phyloP scores from a whole-genome alignment of 257 asterid species.

The Ajuga chamaepitys region DNA sequence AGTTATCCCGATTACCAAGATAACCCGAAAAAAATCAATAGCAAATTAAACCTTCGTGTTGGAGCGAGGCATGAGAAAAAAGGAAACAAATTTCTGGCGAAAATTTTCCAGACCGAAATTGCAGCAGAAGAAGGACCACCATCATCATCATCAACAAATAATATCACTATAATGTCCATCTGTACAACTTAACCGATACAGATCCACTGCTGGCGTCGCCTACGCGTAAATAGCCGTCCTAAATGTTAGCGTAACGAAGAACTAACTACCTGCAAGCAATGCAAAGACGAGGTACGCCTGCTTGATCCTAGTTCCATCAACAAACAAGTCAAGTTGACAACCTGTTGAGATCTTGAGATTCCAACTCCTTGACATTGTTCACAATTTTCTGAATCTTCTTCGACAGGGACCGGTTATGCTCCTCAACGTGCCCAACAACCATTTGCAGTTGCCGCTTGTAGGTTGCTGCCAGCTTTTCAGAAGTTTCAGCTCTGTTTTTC shows the following conservation, averaged over 20 bases:
- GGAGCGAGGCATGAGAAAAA: too few species aligned
- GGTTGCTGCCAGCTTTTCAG: slow-evolving; percentile 47
- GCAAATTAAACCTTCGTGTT: too few species aligned
- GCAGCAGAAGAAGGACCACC: too few species aligned
- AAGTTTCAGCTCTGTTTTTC: slow-evolving; percentile 68
- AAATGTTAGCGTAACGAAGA: slow-evolving; percentile 4
- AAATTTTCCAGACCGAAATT: too few species aligned
- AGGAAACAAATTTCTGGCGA: too few species aligned
- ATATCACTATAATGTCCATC: neutral
- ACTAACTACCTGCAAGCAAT: slow-evolving; percentile 20
- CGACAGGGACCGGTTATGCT: slow-evolving; percentile 67
- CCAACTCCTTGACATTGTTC: slow-evolving; percentile 55
- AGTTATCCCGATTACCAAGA: too few species aligned
- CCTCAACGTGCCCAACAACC: slow-evolving; percentile 80
- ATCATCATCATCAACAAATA: neutral
- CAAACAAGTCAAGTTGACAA: neutral
- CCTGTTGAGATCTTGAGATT: slow-evolving; percentile 37
- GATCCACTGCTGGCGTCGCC: neutral
- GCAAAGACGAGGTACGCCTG: neutral
- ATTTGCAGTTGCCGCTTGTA: slow-evolving; percentile 80
- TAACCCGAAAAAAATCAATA: too few species aligned
- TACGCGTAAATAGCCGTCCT: slow-evolving; percentile 1
- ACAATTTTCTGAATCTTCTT: slow-evolving; percentile 61
- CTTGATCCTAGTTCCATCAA: neutral
- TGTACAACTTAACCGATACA: slow-evolving; percentile 15